Evolutionary conservation across 1,139 yeast species (phyloP), one percentile per base, ranked within the genome.

Genomic region (Magnusiomyces magnusii): DNA sequence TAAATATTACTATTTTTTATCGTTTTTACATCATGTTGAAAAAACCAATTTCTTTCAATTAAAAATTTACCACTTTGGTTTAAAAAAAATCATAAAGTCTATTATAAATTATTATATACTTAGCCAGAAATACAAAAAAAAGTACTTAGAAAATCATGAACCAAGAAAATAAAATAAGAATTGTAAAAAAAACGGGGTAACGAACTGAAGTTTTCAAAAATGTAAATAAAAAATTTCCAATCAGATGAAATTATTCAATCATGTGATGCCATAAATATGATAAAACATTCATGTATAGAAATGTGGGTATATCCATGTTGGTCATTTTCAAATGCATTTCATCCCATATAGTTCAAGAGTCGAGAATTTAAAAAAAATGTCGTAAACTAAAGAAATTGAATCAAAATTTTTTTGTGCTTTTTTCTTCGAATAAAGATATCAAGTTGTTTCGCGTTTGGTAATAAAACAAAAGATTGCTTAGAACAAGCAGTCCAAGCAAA

Each of bases 401-500:
- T 19, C 21, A n/a, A n/a, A n/a, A n/a, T n/a, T n/a, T n/a, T n/a
- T n/a, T n/a, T n/a, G n/a, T n/a, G n/a, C n/a, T n/a, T n/a, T n/a
- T n/a, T n/a, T n/a, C n/a, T n/a, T n/a, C n/a, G n/a, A n/a, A n/a
- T n/a, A n/a, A n/a, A n/a, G n/a, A n/a, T n/a, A n/a, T n/a, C n/a
- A n/a, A n/a, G n/a, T n/a, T n/a, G n/a, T n/a, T n/a, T n/a, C n/a
- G n/a, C n/a, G 36, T 31, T 7, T 31, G 36, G 13, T 31, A 13
- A 31, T 7, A 31, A 31, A 31, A 31, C 7, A 31, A 31, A 31
- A 31, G 13, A 31, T 13, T 31, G 36, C 21, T 55, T 59, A 59
- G 42, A 47, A 57, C 51, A 59, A 51, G 51, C 61, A 59, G 57
- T 59, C 62, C 19, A 69, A 63, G 60, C 73, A 70, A 60, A 69